Base-by-base conservation (phyloP, 1,284 basidiomycete species). In the Heterobasidion irregulare region DNA sequence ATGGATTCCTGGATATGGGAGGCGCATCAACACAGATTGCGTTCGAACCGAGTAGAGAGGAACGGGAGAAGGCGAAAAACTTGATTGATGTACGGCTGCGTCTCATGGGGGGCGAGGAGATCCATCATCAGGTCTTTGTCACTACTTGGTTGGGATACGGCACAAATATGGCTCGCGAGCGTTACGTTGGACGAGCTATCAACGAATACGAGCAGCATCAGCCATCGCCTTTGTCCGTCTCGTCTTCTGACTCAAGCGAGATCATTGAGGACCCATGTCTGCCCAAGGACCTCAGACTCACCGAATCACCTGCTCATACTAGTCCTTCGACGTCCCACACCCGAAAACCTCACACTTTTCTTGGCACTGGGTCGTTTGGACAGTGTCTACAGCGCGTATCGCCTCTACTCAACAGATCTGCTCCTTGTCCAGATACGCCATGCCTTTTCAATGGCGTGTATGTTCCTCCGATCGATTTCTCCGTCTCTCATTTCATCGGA, bases 111-210 rank as follows among this genome's bases (percentile, higher is more conserved):
- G 95, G 96, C 4, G 82, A 89, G 64, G 87, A 92, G 60, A 89
- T 98, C 52, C 80, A 82, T 58, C 95, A 98, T 74, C 84, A 88
- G 57, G 93, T 99, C 15, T 99, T 99, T 62, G 95, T 98, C 52
- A 97, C 96, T 51, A 98, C 95, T 0, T 99, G 97, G 94, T 76
- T 99, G 33, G 97, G 96, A 6, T 99, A 96, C 67, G 97, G 97
- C 19, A 98, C 97, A 41, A 99, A 99, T 65, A 86, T 94, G 69
- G 96, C 94, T 10, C 75, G 96, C 60, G 91, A 97, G 65, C 85
- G 95, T 54, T 99, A 99, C 68, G 81, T 94, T 47, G 83, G 87
- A 8, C 70, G 81, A 57, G 74, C 81, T 9, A 75, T 93, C 56
- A 70, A 75, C 53, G 73, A 81, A 19, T 80, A 80, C 68, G 80